Evolutionary conservation across 2,329 filamentous ascomycete genomes (phyloP).

Genomic region (Pseudocercospora pini-densiflorae): DNA sequence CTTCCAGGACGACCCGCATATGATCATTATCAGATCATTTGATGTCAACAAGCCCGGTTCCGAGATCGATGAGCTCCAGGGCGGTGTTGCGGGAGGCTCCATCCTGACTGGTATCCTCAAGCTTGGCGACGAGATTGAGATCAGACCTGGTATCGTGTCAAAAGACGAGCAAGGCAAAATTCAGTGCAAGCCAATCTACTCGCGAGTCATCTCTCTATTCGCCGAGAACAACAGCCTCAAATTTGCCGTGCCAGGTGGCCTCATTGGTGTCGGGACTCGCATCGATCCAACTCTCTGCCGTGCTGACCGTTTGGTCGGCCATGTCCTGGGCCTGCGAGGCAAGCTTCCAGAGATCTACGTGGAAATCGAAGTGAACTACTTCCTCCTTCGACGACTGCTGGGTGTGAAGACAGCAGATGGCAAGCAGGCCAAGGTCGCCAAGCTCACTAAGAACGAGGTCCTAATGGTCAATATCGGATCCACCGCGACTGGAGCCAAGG

Average conservation of each 20-base stretch:
- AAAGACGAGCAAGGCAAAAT: constrained; percentile 93
- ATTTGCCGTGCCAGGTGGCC: constrained; percentile 94
- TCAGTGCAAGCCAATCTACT: constrained; percentile 97
- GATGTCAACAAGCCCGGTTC: constrained; percentile 99
- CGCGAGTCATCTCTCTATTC: constrained; percentile 90
- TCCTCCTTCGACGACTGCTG: constrained; percentile 88
- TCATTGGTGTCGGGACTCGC: constrained; percentile 97
- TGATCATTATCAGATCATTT: constrained; percentile 99
- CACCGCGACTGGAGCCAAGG: constrained; percentile 96
- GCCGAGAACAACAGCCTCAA: constrained; percentile 98
- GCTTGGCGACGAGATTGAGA: constrained; percentile 97
- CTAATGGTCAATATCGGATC: constrained; percentile 99
- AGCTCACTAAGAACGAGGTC: constrained; percentile 97
- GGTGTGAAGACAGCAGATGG: constrained; percentile 98
- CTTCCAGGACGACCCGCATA: constrained; percentile 90
- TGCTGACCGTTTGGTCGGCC: constrained; percentile 97
- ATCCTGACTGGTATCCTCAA: constrained; percentile 97
- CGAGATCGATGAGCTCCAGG: constrained; percentile 97
- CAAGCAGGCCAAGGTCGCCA: constrained; percentile 99
- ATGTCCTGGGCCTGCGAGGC: constrained; percentile 94
- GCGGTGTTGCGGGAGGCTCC: constrained; percentile 95
- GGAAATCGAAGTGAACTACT: constrained; percentile 99
- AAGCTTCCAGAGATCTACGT: constrained; percentile 95
- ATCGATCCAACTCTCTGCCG: constrained; percentile 98
- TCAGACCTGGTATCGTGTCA: constrained; percentile 96